Evolutionary conservation across 768 basidiomycete species (phyloP).

Genomic region (Suillus brevipes): DNA sequence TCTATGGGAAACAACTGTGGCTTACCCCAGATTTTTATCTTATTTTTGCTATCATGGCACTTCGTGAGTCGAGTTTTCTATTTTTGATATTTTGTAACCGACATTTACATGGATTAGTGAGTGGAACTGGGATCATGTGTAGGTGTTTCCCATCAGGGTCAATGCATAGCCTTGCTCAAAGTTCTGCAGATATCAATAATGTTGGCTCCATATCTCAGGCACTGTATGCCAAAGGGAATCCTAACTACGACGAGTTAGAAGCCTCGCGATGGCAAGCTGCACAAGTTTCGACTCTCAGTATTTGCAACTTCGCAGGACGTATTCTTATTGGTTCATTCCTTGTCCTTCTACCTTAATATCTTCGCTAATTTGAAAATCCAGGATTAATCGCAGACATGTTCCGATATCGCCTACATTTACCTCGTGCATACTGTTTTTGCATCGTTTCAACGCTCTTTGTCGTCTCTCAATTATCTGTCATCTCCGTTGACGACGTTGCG

Average conservation of each 20-base stretch:
- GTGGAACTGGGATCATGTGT: slow-evolving; percentile 80
- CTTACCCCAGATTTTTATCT: slow-evolving; percentile 63
- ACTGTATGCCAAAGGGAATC: slow-evolving; percentile 59
- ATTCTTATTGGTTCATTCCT: slow-evolving; percentile 61
- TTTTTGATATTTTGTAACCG: neutral
- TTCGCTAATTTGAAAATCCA: slow-evolving; percentile 22
- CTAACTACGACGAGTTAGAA: slow-evolving; percentile 63
- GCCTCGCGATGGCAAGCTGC: slow-evolving; percentile 77
- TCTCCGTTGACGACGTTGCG: slow-evolving; percentile 53
- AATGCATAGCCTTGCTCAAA: slow-evolving; percentile 8
- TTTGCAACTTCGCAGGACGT: slow-evolving; percentile 81
- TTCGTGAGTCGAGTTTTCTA: slow-evolving; percentile 45
- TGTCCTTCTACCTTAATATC: neutral
- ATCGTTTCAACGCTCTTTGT: slow-evolving; percentile 69
- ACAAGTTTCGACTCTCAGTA: slow-evolving; percentile 81
- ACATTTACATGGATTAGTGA: slow-evolving; percentile 41
- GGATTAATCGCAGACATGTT: slow-evolving; percentile 70
- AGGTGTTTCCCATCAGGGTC: slow-evolving; percentile 21
- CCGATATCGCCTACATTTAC: slow-evolving; percentile 55
- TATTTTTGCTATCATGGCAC: slow-evolving; percentile 51
- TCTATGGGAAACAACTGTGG: slow-evolving; percentile 55
- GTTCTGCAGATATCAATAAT: slow-evolving; percentile 71
- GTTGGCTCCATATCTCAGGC: slow-evolving; percentile 78
- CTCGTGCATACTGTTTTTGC: slow-evolving; percentile 69
- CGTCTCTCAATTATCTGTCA: slow-evolving; percentile 65